Conservation (phyloP, 2,329 filamentous ascomycete species). For the Alternaria dauci region DNA sequence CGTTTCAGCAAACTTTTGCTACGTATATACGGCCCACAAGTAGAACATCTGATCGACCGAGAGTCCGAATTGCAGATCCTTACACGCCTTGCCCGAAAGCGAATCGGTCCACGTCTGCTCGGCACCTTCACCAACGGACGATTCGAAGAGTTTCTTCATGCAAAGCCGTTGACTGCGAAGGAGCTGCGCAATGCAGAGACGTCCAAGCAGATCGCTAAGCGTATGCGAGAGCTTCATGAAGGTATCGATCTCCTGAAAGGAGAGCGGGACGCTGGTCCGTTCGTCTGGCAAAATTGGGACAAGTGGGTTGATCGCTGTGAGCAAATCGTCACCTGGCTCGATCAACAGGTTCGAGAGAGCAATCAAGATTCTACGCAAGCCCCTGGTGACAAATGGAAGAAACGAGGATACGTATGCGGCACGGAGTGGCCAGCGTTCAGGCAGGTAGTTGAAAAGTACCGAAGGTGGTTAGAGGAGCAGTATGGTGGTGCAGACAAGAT, state of each 20-base stretch:
- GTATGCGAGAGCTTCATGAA: constrained; percentile 95
- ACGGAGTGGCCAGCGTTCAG: constrained; percentile 83
- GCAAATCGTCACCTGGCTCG: constrained; percentile 66
- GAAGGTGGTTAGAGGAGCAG: constrained; percentile 73
- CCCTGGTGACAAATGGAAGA: constrained; percentile 67
- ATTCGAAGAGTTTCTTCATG: constrained; percentile 94
- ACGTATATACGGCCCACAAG: constrained; percentile 92
- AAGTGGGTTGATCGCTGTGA: constrained; percentile 79
- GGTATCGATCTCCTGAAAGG: constrained; percentile 84
- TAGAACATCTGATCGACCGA: constrained; percentile 93
- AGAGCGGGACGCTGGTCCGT: constrained; percentile 80
- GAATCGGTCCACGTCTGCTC: constrained; percentile 88
- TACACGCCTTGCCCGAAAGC: constrained; percentile 84
- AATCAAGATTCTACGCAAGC: constrained; percentile 46
- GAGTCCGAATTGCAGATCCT: constrained; percentile 89
- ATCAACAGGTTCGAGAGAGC: constrained; percentile 64
- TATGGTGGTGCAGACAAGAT: constrained; percentile 74
- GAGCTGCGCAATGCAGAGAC: constrained; percentile 84
- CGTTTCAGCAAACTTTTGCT: constrained; percentile 76
- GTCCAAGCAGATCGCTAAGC: constrained; percentile 92
- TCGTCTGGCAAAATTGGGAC: constrained; percentile 93
- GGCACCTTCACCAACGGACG: constrained; percentile 94
- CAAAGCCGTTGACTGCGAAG: constrained; percentile 76
- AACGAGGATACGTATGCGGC: constrained; percentile 80
- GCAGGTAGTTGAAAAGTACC: constrained; percentile 77